Conservation (phyloP, 202 grass and related monocot genomes). For the Elaeis oleifera region DNA sequence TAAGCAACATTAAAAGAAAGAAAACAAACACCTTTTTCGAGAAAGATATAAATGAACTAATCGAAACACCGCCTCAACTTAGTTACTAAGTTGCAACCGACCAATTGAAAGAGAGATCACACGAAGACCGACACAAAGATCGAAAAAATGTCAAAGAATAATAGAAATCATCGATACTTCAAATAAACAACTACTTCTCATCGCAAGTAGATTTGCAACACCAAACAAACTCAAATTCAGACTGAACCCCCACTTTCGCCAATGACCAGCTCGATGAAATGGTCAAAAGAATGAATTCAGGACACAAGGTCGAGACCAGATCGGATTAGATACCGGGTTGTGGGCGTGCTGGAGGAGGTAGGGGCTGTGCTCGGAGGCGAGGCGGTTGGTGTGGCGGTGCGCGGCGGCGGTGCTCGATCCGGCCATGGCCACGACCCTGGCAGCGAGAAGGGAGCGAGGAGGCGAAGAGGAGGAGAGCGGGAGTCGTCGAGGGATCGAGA, state of each 20-base stretch:
- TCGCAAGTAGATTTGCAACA: no score
- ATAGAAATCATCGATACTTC: no score
- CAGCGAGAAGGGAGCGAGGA: not conserved
- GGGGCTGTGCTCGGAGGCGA: slow-evolving; percentile 85
- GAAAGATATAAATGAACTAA: no score
- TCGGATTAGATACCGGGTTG: slow-evolving; percentile 51
- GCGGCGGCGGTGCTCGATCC: slow-evolving; percentile 29
- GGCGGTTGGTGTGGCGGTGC: slow-evolving; percentile 49
- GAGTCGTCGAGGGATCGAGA: slow-evolving; percentile 1
- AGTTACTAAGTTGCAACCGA: no score
- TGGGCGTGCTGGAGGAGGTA: slow-evolving; percentile 97
- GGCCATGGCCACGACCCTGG: slow-evolving; percentile 5
- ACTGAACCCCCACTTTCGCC: no score
- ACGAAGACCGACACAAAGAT: no score
- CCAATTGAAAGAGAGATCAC: no score
- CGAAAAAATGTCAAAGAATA: no score
- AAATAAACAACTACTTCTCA: no score
- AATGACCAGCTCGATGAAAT: no score
- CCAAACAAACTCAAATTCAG: no score
- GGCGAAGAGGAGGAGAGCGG: not conserved
- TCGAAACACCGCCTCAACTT: no score
- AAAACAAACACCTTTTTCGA: not conserved
- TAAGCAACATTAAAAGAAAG: not conserved
- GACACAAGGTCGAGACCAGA: not conserved
- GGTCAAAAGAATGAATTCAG: not conserved